Percentiles rank a stretch among this genome's conserved stretches.
Conservation (phyloP, 1,139 yeast genomes). For the Pichia sorboxylosa region DNA sequence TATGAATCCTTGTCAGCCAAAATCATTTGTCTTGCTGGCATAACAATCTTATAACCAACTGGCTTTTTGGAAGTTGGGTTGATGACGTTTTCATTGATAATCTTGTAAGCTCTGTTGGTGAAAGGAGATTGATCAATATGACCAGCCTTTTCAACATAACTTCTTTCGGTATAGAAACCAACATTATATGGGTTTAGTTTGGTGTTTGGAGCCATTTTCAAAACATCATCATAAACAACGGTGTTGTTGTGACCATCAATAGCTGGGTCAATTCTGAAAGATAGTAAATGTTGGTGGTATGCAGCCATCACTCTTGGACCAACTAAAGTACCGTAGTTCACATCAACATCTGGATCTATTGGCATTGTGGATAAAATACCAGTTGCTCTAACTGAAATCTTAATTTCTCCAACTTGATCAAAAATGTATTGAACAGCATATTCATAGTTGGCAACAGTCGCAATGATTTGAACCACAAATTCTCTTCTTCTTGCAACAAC, state of each 20-base stretch:
- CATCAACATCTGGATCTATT: slow-evolving; percentile 61
- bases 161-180: slow-evolving; percentile 61
- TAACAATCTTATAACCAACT: slow-evolving; percentile 68
- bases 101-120: slow-evolving; percentile 67
- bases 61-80: slow-evolving; percentile 70
- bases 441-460: slow-evolving; percentile 87
- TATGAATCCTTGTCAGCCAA: slow-evolving; percentile 54
- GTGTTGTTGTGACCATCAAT: slow-evolving; percentile 77
- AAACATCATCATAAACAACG: slow-evolving; percentile 65
- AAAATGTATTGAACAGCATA: slow-evolving; percentile 68
- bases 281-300: slow-evolving; percentile 77
- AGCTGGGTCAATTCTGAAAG: slow-evolving; percentile 81
- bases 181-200: slow-evolving; percentile 58
- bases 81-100: slow-evolving; percentile 65
- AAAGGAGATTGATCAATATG: slow-evolving; percentile 65
- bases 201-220: slow-evolving; percentile 47
- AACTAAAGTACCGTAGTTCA: slow-evolving; percentile 68
- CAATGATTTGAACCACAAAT: slow-evolving; percentile 73
- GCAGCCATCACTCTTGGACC: slow-evolving; percentile 85
- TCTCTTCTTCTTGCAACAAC: slow-evolving; percentile 80
- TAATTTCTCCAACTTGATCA: slow-evolving; percentile 74
- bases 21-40: slow-evolving; percentile 70
- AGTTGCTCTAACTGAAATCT: slow-evolving; percentile 78
- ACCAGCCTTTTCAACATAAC: slow-evolving; percentile 60
- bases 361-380: slow-evolving; percentile 82